Conservation (phyloP, 2,329 filamentous ascomycete species). For the Sarocladiaceae sp. region DNA sequence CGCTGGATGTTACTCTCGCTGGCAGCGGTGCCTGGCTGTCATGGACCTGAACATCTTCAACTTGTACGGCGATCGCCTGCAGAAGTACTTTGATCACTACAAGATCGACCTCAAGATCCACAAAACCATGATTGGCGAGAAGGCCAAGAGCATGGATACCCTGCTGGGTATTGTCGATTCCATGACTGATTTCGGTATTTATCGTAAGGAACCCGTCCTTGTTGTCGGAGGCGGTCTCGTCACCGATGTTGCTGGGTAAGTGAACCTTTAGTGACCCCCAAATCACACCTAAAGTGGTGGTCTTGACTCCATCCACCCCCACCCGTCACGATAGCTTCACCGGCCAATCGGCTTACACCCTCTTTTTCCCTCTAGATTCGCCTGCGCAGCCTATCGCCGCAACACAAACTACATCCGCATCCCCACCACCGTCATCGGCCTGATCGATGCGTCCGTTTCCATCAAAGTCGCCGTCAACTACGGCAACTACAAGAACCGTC, state of each 20-base stretch:
- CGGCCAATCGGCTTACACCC: constrained; percentile 1
- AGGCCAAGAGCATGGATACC: constrained; percentile 69
- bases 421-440: constrained; percentile 69
- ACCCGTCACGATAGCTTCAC: background rate
- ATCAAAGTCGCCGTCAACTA: constrained; percentile 80
- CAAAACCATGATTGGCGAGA: constrained; percentile 71
- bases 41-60: constrained; percentile 70
- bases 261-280: constrained; percentile 22
- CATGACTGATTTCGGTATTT: constrained; percentile 70
- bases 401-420: constrained; percentile 72
- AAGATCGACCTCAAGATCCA: constrained; percentile 60
- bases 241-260: constrained; percentile 71
- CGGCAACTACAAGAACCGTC: constrained; percentile 70
- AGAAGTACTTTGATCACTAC: constrained; percentile 63
- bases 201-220: constrained; percentile 63
- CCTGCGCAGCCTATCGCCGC: constrained; percentile 66
- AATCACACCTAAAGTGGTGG: no score
- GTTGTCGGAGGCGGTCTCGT: constrained; percentile 66
- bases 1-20: constrained; percentile 60
- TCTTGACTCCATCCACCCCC: background rate
- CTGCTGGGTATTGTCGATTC: constrained; percentile 66
- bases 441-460: constrained; percentile 71
- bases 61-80: constrained; percentile 62
- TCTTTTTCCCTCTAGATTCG: constrained; percentile 43
- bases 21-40: constrained; percentile 62